Conservation (phyloP, 495 filamentous ascomycete genomes). For the Neurospora discreta region DNA sequence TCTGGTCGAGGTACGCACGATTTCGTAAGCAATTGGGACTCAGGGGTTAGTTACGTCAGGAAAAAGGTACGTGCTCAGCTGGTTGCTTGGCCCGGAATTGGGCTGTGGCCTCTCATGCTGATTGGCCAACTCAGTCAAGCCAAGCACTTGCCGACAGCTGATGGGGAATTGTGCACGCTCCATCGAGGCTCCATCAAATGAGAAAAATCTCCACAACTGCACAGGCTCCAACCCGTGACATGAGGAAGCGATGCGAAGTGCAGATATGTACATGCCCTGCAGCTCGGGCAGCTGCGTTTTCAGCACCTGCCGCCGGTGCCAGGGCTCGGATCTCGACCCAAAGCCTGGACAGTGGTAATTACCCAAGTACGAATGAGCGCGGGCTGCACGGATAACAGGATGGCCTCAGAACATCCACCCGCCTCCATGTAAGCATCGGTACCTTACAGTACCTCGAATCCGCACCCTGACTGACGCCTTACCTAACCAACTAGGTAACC, state of each 20-base stretch:
- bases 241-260: slow-evolving; percentile 8
- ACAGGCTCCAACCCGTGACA: slow-evolving; percentile 19
- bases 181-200: neutral
- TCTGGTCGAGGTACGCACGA: neutral
- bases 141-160: slow-evolving; percentile 14
- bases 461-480: neutral
- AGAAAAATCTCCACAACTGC: slow-evolving; percentile 9
- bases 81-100: neutral
- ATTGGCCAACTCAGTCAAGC: neutral
- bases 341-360: neutral
- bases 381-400: neutral
- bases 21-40: neutral
- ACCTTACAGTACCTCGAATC: neutral
- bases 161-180: neutral
- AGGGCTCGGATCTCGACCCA: neutral
- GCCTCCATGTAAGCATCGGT: neutral
- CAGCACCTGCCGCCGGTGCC: neutral
- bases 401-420: neutral
- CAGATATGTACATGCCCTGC: neutral
- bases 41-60: neutral
- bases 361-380: neutral
- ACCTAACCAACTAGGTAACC: neutral
- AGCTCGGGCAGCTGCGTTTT: neutral
- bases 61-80: neutral
- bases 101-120: neutral